These are phyloP conservation scores for Actinidia arguta DNA, from an alignment of 179 eudicot species.

Conservation along the genomic window DNA sequence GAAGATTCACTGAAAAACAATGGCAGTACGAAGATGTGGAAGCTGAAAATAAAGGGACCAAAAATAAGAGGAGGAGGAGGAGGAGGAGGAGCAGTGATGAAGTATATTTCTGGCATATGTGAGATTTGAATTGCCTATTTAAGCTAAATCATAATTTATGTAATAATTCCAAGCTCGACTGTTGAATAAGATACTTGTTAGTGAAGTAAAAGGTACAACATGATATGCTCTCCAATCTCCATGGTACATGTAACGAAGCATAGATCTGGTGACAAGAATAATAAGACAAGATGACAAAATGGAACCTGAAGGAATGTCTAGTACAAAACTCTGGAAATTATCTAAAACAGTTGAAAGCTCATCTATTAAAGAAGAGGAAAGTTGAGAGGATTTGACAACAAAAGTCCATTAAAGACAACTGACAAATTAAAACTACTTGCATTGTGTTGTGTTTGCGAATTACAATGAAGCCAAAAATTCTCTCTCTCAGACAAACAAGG, in stretches of 20 bases:
- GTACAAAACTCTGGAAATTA: not conserved
- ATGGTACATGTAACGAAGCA: too few species aligned
- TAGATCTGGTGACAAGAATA: not conserved
- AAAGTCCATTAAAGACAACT: too few species aligned
- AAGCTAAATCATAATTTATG: not conserved
- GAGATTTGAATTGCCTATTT: not conserved
- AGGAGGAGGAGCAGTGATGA: too few species aligned
- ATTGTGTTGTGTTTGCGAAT: too few species aligned
- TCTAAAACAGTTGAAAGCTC: not conserved
- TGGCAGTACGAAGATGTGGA: not conserved
- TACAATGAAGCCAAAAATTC: too few species aligned
- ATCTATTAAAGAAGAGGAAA: not conserved
- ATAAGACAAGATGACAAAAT: too few species aligned
- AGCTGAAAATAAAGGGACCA: constrained; percentile 14
- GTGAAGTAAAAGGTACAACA: not conserved
- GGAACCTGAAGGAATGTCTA: too few species aligned
- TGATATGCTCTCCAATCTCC: too few species aligned
- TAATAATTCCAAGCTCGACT: not conserved
- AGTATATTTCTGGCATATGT: not conserved
- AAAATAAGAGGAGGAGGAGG: not conserved
- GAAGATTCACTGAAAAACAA: not conserved
- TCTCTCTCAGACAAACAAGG: not conserved
- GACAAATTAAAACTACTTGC: too few species aligned
- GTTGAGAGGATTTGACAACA: not conserved
- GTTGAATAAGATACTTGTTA: not conserved